Percentiles rank a stretch among this genome's conserved stretches.
phyloP scores from a whole-genome alignment of 139 green algal species.

The Picochlorum sp. region DNA sequence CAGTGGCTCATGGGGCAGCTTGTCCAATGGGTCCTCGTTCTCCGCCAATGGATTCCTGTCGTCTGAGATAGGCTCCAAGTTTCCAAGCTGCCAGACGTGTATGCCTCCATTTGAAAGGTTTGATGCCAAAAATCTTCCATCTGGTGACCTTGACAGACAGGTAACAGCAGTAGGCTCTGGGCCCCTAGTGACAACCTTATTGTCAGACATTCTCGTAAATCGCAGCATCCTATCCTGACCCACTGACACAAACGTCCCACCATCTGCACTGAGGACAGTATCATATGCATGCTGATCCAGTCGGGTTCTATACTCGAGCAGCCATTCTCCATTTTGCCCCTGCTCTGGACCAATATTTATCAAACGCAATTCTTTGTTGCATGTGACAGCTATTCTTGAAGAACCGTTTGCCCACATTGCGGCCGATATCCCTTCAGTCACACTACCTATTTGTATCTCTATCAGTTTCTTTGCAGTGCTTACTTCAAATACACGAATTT shows the following conservation, averaged over 20 bases:
- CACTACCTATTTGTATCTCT: background rate
- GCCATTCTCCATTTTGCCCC: slow-evolving; percentile 7
- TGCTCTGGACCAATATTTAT: slow-evolving; percentile 4
- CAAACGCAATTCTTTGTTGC: slow-evolving; percentile 34
- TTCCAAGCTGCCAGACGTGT: slow-evolving; percentile 26
- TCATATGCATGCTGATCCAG: slow-evolving; percentile 66
- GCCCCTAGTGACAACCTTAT: slow-evolving; percentile 26
- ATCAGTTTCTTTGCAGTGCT: slow-evolving; percentile 7
- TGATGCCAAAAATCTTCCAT: slow-evolving; percentile 50
- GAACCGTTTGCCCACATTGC: slow-evolving; percentile 60
- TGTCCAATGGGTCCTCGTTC: slow-evolving; percentile 7
- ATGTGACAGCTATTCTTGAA: slow-evolving; percentile 47
- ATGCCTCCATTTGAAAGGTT: slow-evolving; percentile 23
- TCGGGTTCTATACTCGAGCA: background rate
- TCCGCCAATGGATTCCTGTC: background rate
- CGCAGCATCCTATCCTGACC: slow-evolving; percentile 46
- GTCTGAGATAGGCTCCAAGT: background rate
- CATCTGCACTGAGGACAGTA: slow-evolving; percentile 54
- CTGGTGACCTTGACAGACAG: slow-evolving; percentile 45
- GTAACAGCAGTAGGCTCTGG: slow-evolving; percentile 17
- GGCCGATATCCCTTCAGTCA: slow-evolving; percentile 37
- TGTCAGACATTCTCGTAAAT: slow-evolving; percentile 39
- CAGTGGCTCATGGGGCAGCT: background rate
- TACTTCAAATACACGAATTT: slow-evolving; percentile 43
- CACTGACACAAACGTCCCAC: slow-evolving; percentile 48